Evolutionary conservation across 1,139 yeast genomes (phyloP).

Genomic region (Candida glucosophila): DNA sequence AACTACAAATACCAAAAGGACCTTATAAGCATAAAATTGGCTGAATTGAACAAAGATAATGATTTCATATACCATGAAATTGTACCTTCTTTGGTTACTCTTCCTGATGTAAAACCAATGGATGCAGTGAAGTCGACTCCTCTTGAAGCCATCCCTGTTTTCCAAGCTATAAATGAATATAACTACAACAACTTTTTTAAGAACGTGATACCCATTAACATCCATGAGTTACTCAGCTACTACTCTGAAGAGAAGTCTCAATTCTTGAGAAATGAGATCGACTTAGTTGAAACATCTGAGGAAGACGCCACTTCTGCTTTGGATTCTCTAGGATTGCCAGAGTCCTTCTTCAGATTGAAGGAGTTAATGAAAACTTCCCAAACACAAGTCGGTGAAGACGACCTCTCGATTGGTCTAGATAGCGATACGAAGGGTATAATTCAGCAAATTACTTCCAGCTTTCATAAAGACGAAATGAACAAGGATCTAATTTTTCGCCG

Average conservation of each 20-base stretch:
- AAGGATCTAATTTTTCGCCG: conserved; percentile 14
- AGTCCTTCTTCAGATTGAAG: conserved; percentile 50
- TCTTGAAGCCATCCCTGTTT: conserved; percentile 28
- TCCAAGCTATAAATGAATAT: conserved; percentile 41
- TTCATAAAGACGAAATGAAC: conserved; percentile 16
- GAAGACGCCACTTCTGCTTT: conserved; percentile 72
- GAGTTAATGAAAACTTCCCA: conserved; percentile 14
- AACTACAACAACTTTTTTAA: conserved; percentile 55
- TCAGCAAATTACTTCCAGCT: conserved; percentile 18
- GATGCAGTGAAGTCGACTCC: conserved; percentile 68
- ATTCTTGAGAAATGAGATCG: conserved; percentile 65
- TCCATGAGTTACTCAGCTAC: conserved; percentile 78
- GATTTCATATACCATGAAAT: conserved; percentile 81
- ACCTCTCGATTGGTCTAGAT: conserved; percentile 8
- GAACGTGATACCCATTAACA: conserved; percentile 76
- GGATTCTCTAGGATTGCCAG: conserved; percentile 73
- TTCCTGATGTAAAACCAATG: conserved; percentile 59
- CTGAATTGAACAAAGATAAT: conserved; percentile 64
- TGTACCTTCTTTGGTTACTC: conserved; percentile 51
- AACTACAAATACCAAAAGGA: conserved; percentile 38
- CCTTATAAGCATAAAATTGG: conserved; percentile 35
- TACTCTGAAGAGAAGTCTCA: conserved; percentile 88
- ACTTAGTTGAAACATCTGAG: conserved; percentile 67
- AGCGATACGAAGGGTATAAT: conserved; percentile 13
- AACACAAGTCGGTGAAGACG: conserved; percentile 2